Conservation (phyloP, 805 yeast species). For the Wickerhamiella cacticola region DNA sequence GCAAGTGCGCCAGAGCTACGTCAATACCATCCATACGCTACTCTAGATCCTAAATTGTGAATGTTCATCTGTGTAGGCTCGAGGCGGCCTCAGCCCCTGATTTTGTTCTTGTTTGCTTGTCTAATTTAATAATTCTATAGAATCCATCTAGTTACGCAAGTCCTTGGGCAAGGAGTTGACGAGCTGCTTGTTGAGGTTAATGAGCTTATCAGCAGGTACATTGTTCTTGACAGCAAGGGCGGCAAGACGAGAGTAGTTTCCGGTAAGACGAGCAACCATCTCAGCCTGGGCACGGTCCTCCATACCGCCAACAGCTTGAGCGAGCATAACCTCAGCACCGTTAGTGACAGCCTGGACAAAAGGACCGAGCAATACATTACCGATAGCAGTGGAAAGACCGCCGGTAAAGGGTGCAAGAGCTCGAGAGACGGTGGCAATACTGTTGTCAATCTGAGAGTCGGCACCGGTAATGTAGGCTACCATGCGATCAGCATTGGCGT, state of each 20-base stretch:
- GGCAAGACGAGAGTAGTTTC: constrained; percentile 18
- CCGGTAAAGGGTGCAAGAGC: constrained; percentile 18
- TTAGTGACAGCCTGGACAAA: constrained; percentile 25
- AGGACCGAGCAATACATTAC: constrained; percentile 23
- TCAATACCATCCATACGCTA: too few relatives aligned
- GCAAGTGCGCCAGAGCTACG: too few relatives aligned
- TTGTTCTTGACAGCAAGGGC: constrained; percentile 16
- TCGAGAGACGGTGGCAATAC: constrained; percentile 18
- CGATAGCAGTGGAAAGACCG: constrained; percentile 18
- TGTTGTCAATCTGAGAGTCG: constrained; percentile 27
- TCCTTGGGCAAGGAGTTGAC: constrained; percentile 11
- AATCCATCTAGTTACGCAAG: not conserved
- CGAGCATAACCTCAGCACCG: too few relatives aligned
- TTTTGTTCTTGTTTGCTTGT: too few relatives aligned
- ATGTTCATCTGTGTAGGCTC: too few relatives aligned
- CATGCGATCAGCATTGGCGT: too few relatives aligned
- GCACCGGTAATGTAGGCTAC: too few relatives aligned
- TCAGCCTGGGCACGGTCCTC: constrained; percentile 16
- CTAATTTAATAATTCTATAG: too few relatives aligned
- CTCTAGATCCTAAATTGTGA: too few relatives aligned
- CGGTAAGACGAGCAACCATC: constrained; percentile 15
- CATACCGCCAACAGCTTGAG: constrained; percentile 20
- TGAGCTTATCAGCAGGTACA: constrained; percentile 15
- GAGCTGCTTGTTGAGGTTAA: too few relatives aligned
- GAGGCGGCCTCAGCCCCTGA: too few relatives aligned